These are phyloP conservation scores for Theileria orientalis DNA, from an alignment of 169 alveolate genomes.

Conservation along the genomic window DNA sequence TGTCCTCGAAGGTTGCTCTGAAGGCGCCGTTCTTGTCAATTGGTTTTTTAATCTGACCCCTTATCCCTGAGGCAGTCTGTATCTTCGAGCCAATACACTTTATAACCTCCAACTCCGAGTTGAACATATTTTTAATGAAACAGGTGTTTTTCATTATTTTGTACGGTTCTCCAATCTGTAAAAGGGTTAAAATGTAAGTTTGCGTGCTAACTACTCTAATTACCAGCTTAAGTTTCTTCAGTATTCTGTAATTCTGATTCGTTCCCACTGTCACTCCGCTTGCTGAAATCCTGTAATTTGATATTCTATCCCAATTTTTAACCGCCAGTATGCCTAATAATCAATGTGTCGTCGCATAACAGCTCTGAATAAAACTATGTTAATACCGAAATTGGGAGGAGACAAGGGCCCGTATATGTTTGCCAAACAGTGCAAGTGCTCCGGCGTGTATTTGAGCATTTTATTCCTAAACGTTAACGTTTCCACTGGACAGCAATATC, in stretches of 20 bases:
- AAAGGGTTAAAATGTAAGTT: constrained; percentile 82
- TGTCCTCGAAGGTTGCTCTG: constrained; percentile 98
- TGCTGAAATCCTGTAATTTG: constrained; percentile 91
- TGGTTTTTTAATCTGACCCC: constrained; percentile 97
- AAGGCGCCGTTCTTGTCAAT: constrained; percentile 91
- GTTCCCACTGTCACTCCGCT: constrained; percentile 95
- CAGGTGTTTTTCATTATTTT: constrained; percentile 97
- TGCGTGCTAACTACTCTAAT: constrained; percentile 85
- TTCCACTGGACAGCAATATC: not conserved
- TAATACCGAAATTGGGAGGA: constrained; percentile 86
- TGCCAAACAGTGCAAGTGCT: constrained; percentile 94
- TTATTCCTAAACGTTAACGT: constrained; percentile 14
- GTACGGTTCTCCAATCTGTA: constrained; percentile 96
- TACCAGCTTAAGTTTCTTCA: constrained; percentile 72
- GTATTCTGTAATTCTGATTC: constrained; percentile 64
- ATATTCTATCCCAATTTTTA: constrained; percentile 76
- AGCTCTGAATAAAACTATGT: constrained; percentile 64
- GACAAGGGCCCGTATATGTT: constrained; percentile 94
- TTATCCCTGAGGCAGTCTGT: constrained; percentile 97
- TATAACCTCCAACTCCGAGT: constrained; percentile 95
- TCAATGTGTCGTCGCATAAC: constrained; percentile 46
- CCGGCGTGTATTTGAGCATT: constrained; percentile 93
- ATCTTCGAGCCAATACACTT: constrained; percentile 96
- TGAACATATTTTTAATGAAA: constrained; percentile 97
- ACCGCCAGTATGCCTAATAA: constrained; percentile 80